Percentiles rank a stretch among this genome's conserved stretches.
phyloP scores from a whole-genome alignment of 495 filamentous ascomycete genomes.

The Parachaetomium inaequale region DNA sequence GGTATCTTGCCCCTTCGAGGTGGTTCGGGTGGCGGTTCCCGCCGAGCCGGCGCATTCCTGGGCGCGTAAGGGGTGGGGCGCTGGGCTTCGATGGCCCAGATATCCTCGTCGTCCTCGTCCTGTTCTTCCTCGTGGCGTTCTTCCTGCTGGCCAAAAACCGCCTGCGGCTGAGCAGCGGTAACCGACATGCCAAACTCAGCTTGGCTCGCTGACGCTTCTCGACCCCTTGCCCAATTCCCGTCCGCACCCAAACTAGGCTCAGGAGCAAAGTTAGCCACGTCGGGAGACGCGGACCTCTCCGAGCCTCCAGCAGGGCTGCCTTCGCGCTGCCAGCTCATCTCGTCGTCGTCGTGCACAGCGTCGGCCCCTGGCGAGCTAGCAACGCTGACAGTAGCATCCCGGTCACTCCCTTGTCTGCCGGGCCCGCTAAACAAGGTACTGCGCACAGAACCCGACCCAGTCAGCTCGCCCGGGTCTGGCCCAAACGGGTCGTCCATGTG shows the following conservation, averaged over 20 bases:
- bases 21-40: slow-evolving; percentile 20
- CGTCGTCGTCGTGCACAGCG: slow-evolving; percentile 25
- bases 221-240: background rate
- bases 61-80: slow-evolving; percentile 33
- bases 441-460: slow-evolving; percentile 16
- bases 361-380: slow-evolving; percentile 27
- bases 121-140: background rate
- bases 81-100: slow-evolving; percentile 46
- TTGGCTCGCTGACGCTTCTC: background rate
- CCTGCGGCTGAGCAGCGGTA: too few species aligned
- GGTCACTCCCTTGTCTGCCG: slow-evolving; percentile 6
- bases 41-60: slow-evolving; percentile 19
- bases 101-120: slow-evolving; percentile 42
- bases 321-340: slow-evolving; percentile 35
- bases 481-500: slow-evolving; percentile 36
- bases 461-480: slow-evolving; percentile 24
- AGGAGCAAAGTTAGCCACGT: slow-evolving; percentile 8
- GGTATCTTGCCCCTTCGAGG: slow-evolving; percentile 42
- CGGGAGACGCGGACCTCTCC: slow-evolving; percentile 10
- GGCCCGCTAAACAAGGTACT: slow-evolving; percentile 24
- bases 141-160: background rate
- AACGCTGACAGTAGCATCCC: slow-evolving; percentile 18
- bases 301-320: slow-evolving; percentile 1
- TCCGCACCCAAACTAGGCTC: slow-evolving; percentile 6
- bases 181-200: background rate